Percentiles rank a stretch among this genome's conserved stretches.
Conservation (phyloP, 805 yeast species). For the Pichia membranifaciens region DNA sequence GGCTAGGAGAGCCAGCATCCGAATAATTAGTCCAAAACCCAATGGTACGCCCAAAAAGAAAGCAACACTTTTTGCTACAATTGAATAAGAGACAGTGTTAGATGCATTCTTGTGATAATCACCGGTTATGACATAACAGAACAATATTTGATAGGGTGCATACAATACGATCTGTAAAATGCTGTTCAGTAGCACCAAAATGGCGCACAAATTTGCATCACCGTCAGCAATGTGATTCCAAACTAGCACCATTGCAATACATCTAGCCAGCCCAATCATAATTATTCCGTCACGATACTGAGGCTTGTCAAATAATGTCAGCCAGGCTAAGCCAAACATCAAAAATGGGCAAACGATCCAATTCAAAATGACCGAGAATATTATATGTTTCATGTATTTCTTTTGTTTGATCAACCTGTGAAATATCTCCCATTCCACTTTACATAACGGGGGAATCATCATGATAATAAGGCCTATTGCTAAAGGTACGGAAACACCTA, state of each 20-base stretch:
- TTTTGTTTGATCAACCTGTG: conserved; percentile 22
- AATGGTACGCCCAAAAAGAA: conserved; percentile 52
- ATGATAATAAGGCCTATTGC: conserved; percentile 47
- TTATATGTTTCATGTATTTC: conserved; percentile 27
- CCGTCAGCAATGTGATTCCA: conserved; percentile 55
- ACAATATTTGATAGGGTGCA: conserved; percentile 47
- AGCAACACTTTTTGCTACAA: conserved; percentile 45
- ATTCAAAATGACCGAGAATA: conserved; percentile 40
- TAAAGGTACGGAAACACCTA: conserved; percentile 39
- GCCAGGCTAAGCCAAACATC: conserved; percentile 56
- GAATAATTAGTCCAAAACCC: conserved; percentile 38
- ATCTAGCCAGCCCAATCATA: conserved; percentile 53
- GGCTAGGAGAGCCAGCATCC: conserved; percentile 26
- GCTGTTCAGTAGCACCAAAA: conserved; percentile 47
- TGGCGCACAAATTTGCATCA: conserved; percentile 44
- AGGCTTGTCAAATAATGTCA: conserved; percentile 38
- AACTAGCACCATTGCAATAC: conserved; percentile 57
- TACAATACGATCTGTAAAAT: conserved; percentile 45
- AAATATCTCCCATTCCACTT: conserved; percentile 46
- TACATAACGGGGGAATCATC: conserved; percentile 55
- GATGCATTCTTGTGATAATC: conserved; percentile 10
- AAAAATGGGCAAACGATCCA: conserved; percentile 53
- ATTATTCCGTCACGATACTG: conserved; percentile 52
- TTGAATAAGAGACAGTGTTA: conserved; percentile 26
- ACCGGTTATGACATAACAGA: conserved; percentile 39